Evolutionary conservation across 2,329 filamentous ascomycete species (phyloP).

Genomic region (Plectosphaerella cucumerina): DNA sequence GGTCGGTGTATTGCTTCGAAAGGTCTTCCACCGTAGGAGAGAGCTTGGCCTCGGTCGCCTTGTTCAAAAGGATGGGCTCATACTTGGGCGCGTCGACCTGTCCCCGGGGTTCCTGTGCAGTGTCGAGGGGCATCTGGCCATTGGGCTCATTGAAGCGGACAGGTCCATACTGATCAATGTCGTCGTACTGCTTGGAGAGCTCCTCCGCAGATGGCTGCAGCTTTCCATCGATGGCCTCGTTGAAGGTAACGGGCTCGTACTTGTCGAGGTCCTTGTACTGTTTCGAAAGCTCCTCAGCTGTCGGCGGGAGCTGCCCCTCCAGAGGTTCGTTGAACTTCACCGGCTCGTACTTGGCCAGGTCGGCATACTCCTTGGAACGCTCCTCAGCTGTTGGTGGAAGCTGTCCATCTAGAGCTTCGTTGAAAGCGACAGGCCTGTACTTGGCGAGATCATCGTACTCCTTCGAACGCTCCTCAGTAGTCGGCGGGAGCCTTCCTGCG

Average conservation of each 20-base stretch:
- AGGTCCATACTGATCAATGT: constrained; percentile 15
- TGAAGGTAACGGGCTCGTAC: constrained; percentile 22
- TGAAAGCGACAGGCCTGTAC: constrained; percentile 21
- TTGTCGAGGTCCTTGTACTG: constrained; percentile 26
- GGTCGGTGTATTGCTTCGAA: constrained; percentile 20
- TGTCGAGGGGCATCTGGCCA: constrained; percentile 22
- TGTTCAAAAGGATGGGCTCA: constrained; percentile 21
- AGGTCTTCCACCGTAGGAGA: constrained; percentile 27
- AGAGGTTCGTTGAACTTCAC: constrained; percentile 28
- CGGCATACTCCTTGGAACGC: constrained; percentile 30
- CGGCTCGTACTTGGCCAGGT: constrained; percentile 33
- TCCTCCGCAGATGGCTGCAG: constrained; percentile 27
- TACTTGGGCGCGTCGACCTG: constrained; percentile 28
- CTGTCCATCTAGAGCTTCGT: constrained; percentile 14
- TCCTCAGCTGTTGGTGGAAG: constrained; percentile 24
- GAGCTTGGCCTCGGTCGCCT: constrained; percentile 23
- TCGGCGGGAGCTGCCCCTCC: constrained; percentile 19
- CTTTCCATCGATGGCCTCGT: constrained; percentile 29
- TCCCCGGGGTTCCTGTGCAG: constrained; percentile 28
- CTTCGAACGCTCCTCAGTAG: constrained; percentile 30
- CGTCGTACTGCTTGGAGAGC: constrained; percentile 20
- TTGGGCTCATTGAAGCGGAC: constrained; percentile 28
- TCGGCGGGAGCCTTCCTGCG: constrained; percentile 9
- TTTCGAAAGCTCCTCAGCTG: constrained; percentile 16
- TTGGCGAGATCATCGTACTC: constrained; percentile 29